Evolutionary conservation across 208 protist species (phyloP), one percentile per base, ranked within the genome.

Genomic region (Novymonas esmeraldas): DNA sequence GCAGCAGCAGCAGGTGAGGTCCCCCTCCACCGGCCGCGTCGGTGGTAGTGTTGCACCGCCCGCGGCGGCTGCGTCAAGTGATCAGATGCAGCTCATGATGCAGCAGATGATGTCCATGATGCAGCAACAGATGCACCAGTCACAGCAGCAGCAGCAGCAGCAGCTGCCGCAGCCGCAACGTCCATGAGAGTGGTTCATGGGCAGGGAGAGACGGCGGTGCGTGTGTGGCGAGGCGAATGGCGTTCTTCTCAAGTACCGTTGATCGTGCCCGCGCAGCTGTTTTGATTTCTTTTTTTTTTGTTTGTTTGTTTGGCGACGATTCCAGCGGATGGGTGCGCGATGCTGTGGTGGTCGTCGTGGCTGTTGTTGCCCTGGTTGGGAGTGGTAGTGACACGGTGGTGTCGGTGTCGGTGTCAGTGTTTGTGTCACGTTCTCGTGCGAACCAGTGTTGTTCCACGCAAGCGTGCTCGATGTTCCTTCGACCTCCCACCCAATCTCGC

Each of bases 61-160:
- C 6, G 31, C 52, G 16, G n/a, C 56, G 48, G 20, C 55, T 45
- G 41, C 34, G 33, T 29, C 52, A 34, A 58, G 59, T 70, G 70
- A 73, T 16, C 38, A 61, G 14, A 71, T 71, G 52, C 68, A 76
- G 48, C 0, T 36, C 24, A 60, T 58, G 48, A 76, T 76, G 56
- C 61, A 76, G 36, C 39, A 56, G 16, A 80, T 84, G 73, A 73
- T 84, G 73, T 34, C 52, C 13, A 74, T 75, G 68, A 70, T 84
- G 78, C 72, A 83, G 68, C 58, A 83, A 41, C 59, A 78, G 45
- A 50, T 49, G 54, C 57, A 66, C 33, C 70, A 75, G 34, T 38
- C 61, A 18, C 34, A 22, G n/a, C 31, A 68, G 7, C 50, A 64
- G 34, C 45, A 28, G 28, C 33, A 59, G 20, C 26, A 29, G 1